Evolutionary conservation across 768 basidiomycete genomes (phyloP).

Genomic region (Hericium rajendrae): DNA sequence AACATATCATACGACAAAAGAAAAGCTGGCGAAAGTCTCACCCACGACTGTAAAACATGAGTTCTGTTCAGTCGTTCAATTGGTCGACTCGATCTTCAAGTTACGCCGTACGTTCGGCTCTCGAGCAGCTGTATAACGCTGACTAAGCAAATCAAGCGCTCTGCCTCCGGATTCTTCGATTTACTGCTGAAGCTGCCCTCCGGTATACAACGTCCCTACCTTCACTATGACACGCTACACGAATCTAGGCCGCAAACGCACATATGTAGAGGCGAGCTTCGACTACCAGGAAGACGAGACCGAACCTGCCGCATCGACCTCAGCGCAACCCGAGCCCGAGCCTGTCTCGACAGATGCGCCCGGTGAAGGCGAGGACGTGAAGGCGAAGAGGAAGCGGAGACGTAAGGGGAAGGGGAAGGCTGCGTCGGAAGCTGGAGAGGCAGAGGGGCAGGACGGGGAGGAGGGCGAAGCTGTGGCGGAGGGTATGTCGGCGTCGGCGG

Average conservation of each 20-base stretch:
- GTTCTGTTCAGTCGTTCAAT: too few species aligned
- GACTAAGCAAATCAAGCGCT: too few species aligned
- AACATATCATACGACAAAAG: too few species aligned
- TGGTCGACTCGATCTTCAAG: too few species aligned
- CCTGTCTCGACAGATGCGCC: conserved; percentile 1
- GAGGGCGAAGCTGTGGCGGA: neutral
- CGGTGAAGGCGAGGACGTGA: conserved; percentile 22
- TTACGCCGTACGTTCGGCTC: too few species aligned
- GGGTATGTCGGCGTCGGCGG: neutral
- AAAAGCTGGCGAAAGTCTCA: too few species aligned
- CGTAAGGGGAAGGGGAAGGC: conserved; percentile 33
- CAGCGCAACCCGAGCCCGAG: neutral
- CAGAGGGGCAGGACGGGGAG: conserved; percentile 1
- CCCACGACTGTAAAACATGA: too few species aligned
- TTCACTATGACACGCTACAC: conserved; percentile 62
- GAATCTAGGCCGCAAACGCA: conserved; percentile 65
- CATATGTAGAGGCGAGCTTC: conserved; percentile 59
- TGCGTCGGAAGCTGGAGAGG: conserved; percentile 23
- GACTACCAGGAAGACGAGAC: conserved; percentile 17
- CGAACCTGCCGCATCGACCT: conserved; percentile 8
- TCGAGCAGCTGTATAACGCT: too few species aligned
- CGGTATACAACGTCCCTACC: too few species aligned
- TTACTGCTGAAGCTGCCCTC: too few species aligned
- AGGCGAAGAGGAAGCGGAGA: conserved; percentile 53
- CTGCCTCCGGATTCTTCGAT: too few species aligned